Evolutionary conservation across 2,329 filamentous ascomycete species (phyloP), one percentile per base, ranked within the genome.

Genomic region (Colletotrichum caudatum): DNA sequence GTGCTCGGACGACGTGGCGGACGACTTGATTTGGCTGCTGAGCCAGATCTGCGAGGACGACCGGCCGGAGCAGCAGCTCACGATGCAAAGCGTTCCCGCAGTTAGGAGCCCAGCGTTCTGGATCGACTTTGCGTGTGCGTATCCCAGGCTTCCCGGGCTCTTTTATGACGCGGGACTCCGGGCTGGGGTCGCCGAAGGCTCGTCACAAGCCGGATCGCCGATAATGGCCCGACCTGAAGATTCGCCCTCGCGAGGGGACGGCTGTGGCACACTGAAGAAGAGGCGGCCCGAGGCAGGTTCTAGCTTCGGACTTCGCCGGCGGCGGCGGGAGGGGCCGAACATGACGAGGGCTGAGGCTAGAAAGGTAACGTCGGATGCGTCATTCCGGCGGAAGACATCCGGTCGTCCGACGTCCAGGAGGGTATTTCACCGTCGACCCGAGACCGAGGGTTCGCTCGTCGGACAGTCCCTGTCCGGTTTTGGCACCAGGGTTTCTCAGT

Each of bases 21-120:
- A 66, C 3, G 78, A 82, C 66, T 73, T 84, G 66, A 44, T 76
- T 35, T 83, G 81, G 79, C 75, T 83, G 6, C 74, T 84, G 59
- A 64, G 73, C 12, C 76, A 76, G 20, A 80, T 84, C 53, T 74
- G 73, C 5, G 63, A 74, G 18, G 61, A 76, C 6, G 60, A 66
- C 4, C 64, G 65, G 1, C 33, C 63, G 1, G 76, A 78, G 29
- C 74, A 79, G 44, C 50, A 51, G 18, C 65, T 77, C 44, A 66
- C 60, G 3, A n/a, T 35, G 4, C 51, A 60, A n/a, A 68, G 53
- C 1, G 70, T 73, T 1, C 72, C 76, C 16, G 58, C 67, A 5
- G 59, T 77, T 1, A 33, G 73, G 23, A 54, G 74, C 7, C 53
- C 58, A 1, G 23, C 44, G 5, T 79, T 79, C 53, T 77, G 75